These are phyloP conservation scores for Hericium rajendrae DNA, from an alignment of 768 basidiomycete species.

Conservation along the genomic window DNA sequence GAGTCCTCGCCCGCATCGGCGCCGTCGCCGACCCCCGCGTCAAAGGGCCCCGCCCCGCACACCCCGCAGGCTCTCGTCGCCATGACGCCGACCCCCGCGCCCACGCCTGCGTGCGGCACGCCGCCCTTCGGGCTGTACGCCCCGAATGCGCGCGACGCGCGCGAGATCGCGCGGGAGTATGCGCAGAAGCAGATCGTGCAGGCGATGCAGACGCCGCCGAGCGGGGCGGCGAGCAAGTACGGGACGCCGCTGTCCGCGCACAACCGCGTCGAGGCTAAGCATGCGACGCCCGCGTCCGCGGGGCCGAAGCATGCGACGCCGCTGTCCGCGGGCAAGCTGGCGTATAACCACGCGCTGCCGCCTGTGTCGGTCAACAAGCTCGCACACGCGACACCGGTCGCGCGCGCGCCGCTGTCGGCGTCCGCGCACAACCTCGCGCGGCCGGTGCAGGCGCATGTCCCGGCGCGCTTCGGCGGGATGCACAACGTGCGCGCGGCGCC, in stretches of 20 bases:
- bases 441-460: neutral
- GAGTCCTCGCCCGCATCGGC: too few relatives aligned
- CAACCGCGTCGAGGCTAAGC: neutral
- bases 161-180: constrained; percentile 1
- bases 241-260: neutral
- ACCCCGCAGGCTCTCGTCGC: too few relatives aligned
- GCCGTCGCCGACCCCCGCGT: too few relatives aligned
- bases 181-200: constrained; percentile 1
- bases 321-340: neutral
- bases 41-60: too few relatives aligned
- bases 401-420: neutral
- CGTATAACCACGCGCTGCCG: neutral
- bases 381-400: too few relatives aligned
- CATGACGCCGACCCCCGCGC: too few relatives aligned
- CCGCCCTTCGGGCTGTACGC: neutral
- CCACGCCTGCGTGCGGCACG: too few relatives aligned
- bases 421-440: neutral
- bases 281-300: neutral
- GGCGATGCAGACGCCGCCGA: constrained; percentile 5
- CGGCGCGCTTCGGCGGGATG: neutral
- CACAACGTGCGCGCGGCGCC: neutral
- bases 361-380: neutral
- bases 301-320: neutral
- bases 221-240: neutral
- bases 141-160: constrained; percentile 1